Evolutionary conservation across 768 basidiomycete species (phyloP).

Genomic region (Russula brevipes): DNA sequence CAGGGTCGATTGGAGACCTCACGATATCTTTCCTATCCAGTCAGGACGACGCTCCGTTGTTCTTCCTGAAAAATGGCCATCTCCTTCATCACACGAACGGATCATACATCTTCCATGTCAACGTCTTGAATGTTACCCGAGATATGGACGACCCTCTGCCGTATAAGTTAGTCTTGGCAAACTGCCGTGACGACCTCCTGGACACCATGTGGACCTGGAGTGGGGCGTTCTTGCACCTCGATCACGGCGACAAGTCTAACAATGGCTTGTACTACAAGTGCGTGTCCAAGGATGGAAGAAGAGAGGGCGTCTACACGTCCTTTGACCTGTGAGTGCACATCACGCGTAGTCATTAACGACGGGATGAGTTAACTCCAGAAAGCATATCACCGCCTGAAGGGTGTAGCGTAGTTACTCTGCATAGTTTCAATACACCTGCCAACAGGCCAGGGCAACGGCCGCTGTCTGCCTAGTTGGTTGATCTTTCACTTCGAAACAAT

Average conservation of each 20-base stretch:
- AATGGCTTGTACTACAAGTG: conserved; percentile 37
- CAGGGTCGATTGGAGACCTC: conserved; percentile 47
- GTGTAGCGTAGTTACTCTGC: conserved; percentile 42
- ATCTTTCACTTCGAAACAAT: neutral
- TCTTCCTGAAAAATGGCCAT: conserved; percentile 49
- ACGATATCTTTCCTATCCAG: conserved; percentile 36
- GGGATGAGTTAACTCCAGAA: neutral
- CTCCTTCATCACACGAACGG: conserved; percentile 54
- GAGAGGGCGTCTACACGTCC: neutral
- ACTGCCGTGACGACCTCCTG: conserved; percentile 37
- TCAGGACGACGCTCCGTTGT: conserved; percentile 38
- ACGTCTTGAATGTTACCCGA: conserved; percentile 42
- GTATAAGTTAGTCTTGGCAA: conserved; percentile 36
- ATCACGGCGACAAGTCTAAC: conserved; percentile 39
- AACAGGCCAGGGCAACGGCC: conserved; percentile 24
- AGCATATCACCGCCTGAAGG: conserved; percentile 35
- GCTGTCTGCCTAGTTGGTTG: conserved; percentile 7
- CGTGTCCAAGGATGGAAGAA: neutral
- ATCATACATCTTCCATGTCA: conserved; percentile 50
- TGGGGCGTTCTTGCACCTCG: conserved; percentile 47
- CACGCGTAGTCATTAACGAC: neutral
- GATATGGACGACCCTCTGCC: neutral
- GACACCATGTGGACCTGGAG: conserved; percentile 51
- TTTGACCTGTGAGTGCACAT: conserved; percentile 7
- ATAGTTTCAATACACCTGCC: conserved; percentile 35